Base-by-base conservation (phyloP, 805 yeast species). In the Candida rishiriensis region DNA sequence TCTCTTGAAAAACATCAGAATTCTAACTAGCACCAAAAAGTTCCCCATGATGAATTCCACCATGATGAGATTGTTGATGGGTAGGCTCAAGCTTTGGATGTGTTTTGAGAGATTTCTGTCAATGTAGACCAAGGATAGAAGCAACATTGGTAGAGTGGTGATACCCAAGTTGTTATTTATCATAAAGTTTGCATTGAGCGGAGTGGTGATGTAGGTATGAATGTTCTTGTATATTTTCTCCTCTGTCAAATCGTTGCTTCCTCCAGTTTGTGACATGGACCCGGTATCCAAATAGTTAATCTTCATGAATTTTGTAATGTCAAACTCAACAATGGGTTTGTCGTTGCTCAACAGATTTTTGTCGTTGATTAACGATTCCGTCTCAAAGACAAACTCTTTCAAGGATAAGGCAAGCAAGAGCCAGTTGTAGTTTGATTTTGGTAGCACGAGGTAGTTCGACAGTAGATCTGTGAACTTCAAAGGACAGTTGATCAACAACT, bases 111-210 rank as follows among this genome's bases (percentile, higher is more conserved):
- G 44, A 31, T 52, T 49, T 11, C 53, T 52, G 32, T 62, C 56
- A 15, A 49, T 47, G 28, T 55, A 53, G n/a, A 59, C 50, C 43
- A 71, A 37, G 34, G 65, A 46, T 48, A 60, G 47, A 52, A 75
- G 69, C 9, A 78, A 54, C 30, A 78, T 51, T 0, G 84, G 83
- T 46, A 75, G 66, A 10, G 75, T 60, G 12, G 77, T 64, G 21
- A 78, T 66, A 1, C 81, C 81, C 41, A 79, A 58, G 48, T 76
- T 77, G 53, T 76, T 75, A 54, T 76, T 76, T 37, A 78, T 61
- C n/a, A 56, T 58, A 10, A 55, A 52, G 28, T 55, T 49, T 14
- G 52, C 47, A 29, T 58, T 56, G 46, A 59, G 56, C 5, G 55
- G 52, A 14, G 53, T 46, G 14, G 50, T 44, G 38, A 56, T 54